Evolutionary conservation across 176 grass and related monocot species (phyloP).

Genomic region (Phragmites australis): DNA sequence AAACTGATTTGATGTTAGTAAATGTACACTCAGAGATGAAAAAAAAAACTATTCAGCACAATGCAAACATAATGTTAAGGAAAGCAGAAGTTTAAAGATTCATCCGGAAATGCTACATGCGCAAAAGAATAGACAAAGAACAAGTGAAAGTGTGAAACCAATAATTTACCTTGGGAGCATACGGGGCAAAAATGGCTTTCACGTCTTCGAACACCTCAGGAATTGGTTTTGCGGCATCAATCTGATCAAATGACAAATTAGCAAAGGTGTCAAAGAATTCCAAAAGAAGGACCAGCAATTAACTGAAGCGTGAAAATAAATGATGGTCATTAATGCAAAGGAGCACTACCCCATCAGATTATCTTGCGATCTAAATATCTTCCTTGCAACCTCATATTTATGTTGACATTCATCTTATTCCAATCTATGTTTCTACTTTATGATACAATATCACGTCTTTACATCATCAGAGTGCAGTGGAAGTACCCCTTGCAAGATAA

Average conservation of each 20-base stretch:
- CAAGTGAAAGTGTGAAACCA: not conserved
- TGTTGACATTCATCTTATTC: not conserved
- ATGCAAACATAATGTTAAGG: constrained; percentile 1
- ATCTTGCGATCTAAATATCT: not conserved
- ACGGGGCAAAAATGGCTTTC: constrained; percentile 70
- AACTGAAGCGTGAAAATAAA: constrained; percentile 1
- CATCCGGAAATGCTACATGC: constrained; percentile 14
- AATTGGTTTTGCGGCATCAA: constrained; percentile 81
- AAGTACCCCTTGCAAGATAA: not conserved
- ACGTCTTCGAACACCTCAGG: constrained; percentile 84
- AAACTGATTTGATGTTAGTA: not conserved
- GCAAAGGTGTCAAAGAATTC: constrained; percentile 15
- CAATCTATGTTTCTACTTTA: not conserved
- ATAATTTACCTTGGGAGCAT: constrained; percentile 54
- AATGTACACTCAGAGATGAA: not conserved
- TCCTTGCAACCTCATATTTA: not conserved
- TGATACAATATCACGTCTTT: not conserved
- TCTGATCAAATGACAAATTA: constrained; percentile 46
- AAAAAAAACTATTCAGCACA: not conserved
- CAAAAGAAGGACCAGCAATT: not conserved
- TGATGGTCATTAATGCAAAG: not conserved
- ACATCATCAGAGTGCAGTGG: not conserved
- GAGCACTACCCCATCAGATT: not conserved
- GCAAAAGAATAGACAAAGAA: not conserved
- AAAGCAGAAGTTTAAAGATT: not conserved